A percentile compares a stretch with the other conserved stretches of the same genome.
Conservation (phyloP, 768 basidiomycete genomes). For the Tubosaeta sp. region DNA sequence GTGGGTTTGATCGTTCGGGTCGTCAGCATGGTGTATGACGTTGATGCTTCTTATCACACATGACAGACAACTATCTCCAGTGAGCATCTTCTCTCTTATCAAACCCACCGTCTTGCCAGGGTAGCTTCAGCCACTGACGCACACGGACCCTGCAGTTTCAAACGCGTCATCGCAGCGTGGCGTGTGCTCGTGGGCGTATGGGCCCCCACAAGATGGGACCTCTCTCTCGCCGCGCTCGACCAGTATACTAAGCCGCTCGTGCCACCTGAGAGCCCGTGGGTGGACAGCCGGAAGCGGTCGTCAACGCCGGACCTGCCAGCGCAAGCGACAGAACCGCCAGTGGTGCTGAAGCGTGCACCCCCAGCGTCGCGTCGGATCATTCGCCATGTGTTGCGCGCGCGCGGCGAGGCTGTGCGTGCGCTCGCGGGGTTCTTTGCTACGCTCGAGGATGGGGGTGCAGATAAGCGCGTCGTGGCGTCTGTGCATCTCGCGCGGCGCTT, state of each 20-base stretch:
- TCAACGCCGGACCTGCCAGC: slow-evolving; percentile 21
- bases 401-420: slow-evolving; percentile 76
- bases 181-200: slow-evolving; percentile 94
- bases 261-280: slow-evolving; percentile 70
- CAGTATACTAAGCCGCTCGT: slow-evolving; percentile 64
- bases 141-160: slow-evolving; percentile 49
- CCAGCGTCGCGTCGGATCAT: slow-evolving; percentile 82
- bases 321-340: slow-evolving; percentile 32
- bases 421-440: slow-evolving; percentile 70
- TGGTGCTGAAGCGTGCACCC: slow-evolving; percentile 31
- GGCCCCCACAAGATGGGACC: slow-evolving; percentile 81
- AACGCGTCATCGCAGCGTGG: slow-evolving; percentile 91
- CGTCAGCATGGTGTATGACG: slow-evolving; percentile 21
- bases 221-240: slow-evolving; percentile 67
- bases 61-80: slow-evolving; percentile 73
- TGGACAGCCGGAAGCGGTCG: slow-evolving; percentile 46
- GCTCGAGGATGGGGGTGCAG: slow-evolving; percentile 46
- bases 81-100: slow-evolving; percentile 33
- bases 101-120: neutral
- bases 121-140: slow-evolving; percentile 16
- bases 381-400: slow-evolving; percentile 82
- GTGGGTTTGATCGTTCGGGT: slow-evolving; percentile 42
- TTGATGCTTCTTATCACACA: slow-evolving; percentile 5
- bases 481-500: slow-evolving; percentile 45
- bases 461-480: slow-evolving; percentile 44